A percentile compares a stretch with the other conserved stretches of the same genome.
Evolutionary conservation across 2,329 filamentous ascomycete species (phyloP).

Genomic region (Malbranchea zuffiana): DNA sequence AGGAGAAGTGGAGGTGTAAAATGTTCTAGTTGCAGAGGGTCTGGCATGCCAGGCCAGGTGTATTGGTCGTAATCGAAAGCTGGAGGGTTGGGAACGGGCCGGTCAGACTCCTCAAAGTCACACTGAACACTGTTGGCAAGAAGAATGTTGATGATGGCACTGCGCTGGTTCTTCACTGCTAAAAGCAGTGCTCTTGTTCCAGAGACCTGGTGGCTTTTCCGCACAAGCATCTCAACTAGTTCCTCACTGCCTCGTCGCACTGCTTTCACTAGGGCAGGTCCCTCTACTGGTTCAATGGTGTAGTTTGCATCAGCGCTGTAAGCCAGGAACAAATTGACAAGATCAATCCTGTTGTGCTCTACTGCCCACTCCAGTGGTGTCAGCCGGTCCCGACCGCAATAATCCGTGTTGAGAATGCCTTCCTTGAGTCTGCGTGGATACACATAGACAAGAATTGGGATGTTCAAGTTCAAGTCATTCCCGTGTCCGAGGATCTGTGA

Average conservation of each 20-base stretch:
- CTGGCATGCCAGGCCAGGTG: too few relatives aligned
- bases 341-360: slow-evolving; percentile 10
- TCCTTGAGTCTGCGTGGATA: slow-evolving; percentile 1
- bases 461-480: slow-evolving; percentile 9
- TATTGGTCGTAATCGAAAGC: too few relatives aligned
- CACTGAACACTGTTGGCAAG: slow-evolving; percentile 13
- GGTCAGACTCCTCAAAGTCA: slow-evolving; percentile 16
- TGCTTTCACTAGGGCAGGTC: slow-evolving; percentile 13
- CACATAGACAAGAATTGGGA: slow-evolving; percentile 1
- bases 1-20: slow-evolving; percentile 11
- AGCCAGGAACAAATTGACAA: slow-evolving; percentile 13
- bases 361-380: slow-evolving; percentile 13
- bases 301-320: slow-evolving; percentile 11
- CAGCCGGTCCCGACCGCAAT: not conserved
- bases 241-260: slow-evolving; percentile 12
- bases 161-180: slow-evolving; percentile 13
- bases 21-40: too few relatives aligned
- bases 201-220: slow-evolving; percentile 11
- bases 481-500: slow-evolving; percentile 10
- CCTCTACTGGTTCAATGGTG: too few relatives aligned
- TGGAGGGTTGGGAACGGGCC: slow-evolving; percentile 10
- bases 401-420: not conserved
- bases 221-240: slow-evolving; percentile 12
- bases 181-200: slow-evolving; percentile 13
- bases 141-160: slow-evolving; percentile 12